Base-by-base conservation (phyloP, 2,329 filamentous ascomycete genomes). In the Cadophora malorum region DNA sequence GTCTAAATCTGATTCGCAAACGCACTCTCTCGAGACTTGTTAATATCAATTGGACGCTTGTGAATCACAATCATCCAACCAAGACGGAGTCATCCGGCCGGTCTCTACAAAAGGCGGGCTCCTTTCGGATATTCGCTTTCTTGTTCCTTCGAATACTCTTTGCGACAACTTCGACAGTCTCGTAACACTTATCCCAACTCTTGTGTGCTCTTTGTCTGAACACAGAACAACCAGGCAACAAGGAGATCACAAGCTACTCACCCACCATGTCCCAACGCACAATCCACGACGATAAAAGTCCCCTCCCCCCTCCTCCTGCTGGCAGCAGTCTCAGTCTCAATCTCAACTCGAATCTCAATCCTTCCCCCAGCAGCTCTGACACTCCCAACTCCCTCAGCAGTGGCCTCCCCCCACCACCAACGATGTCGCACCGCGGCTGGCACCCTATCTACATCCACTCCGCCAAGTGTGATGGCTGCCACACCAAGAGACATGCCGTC, bases 391-490 rank as follows among this genome's bases (percentile, higher is more conserved):
- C 3, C 8, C 53, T 56, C 19, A 38, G 53, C 10, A 31, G 53
- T 9, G 9, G 33, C 4, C 55, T 59, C 9, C 55, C 55, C 3
- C 55, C 21, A 7, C 33, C 35, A 6, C 33, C 35, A 14, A 25
- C 1, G 14, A 59, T 25, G 1, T 12, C 31, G 1, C 55, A 59
- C n/a, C 6, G 10, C 33, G 41, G n/a, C 16, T 59, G 55, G 33
- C 19, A 23, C 16, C 8, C 35, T 1, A 41, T 19, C 33, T 59
- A 59, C 33, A 41, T 23, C 16, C 55, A 59, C 55, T 41, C 33
- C 55, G 33, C 55, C 1, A 35, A 59, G n/a, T 59, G 55, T n/a
- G 55, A 59, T 5, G 55, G 55, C 9, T 59, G 55, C 21, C 55
- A 59, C 55, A 59, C 33, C n/a, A 59, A 59, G 33, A 59, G 41